phyloP scores from a whole-genome alignment of 495 filamentous ascomycete genomes.

The Choiromyces venosus region DNA sequence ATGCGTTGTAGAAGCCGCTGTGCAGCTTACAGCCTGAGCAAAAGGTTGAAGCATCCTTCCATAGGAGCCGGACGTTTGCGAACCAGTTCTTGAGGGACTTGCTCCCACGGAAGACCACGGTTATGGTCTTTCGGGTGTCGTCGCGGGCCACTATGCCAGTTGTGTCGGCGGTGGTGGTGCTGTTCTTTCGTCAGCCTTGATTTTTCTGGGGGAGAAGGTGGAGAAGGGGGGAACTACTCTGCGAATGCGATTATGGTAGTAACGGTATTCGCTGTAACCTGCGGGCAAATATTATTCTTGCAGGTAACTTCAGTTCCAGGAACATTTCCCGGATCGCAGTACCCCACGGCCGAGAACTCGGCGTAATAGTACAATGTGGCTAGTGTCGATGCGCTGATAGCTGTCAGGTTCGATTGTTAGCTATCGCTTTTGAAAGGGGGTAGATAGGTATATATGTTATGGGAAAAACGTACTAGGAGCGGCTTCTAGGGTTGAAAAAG shows the following conservation, averaged over 20 bases:
- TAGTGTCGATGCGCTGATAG: slow-evolving; percentile 3
- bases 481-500: background rate
- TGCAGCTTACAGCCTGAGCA: slow-evolving; percentile 52
- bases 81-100: slow-evolving; percentile 61
- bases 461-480: background rate
- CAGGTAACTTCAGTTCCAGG: slow-evolving; percentile 54
- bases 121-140: slow-evolving; percentile 55
- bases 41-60: slow-evolving; percentile 43
- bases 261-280: slow-evolving; percentile 54
- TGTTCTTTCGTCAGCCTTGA: slow-evolving; percentile 39
- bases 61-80: slow-evolving; percentile 52
- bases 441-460: background rate
- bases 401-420: slow-evolving; percentile 11
- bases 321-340: slow-evolving; percentile 56
- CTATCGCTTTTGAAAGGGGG: slow-evolving; percentile 2
- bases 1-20: slow-evolving; percentile 54
- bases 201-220: background rate
- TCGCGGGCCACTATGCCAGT: slow-evolving; percentile 68
- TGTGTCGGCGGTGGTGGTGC: slow-evolving; percentile 54
- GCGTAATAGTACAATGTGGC: slow-evolving; percentile 55
- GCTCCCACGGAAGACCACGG: slow-evolving; percentile 66
- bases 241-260: slow-evolving; percentile 56
- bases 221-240: slow-evolving; percentile 47
- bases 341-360: slow-evolving; percentile 65
- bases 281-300: slow-evolving; percentile 54